These are phyloP conservation scores for Ogataea hybrid DNA, from an alignment of 1,139 yeast species.

Conservation along the genomic window DNA sequence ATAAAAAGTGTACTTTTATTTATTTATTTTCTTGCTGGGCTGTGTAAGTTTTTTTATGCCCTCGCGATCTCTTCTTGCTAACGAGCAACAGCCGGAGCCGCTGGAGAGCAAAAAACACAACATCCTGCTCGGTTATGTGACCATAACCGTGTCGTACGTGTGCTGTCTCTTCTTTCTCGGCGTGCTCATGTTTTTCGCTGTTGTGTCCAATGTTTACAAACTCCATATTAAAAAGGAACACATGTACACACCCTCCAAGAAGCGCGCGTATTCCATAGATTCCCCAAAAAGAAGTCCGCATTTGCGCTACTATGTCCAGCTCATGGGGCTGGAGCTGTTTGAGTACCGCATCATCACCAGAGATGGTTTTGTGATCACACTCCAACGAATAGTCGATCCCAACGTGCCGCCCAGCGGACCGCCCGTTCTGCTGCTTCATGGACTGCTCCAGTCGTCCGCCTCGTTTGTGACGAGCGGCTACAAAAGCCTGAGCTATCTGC, in stretches of 20 bases:
- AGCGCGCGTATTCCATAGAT: constrained; percentile 31
- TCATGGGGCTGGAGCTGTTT: constrained; percentile 58
- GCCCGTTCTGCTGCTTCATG: constrained; percentile 81
- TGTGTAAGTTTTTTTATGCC: constrained; percentile 5
- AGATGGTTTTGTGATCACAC: constrained; percentile 73
- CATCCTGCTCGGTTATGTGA: constrained; percentile 7
- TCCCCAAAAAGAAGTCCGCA: constrained; percentile 35
- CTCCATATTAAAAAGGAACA: constrained; percentile 19
- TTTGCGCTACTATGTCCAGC: constrained; percentile 62
- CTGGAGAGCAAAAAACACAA: constrained; percentile 10
- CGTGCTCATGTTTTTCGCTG: constrained; percentile 32
- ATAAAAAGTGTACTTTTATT: too few relatives aligned
- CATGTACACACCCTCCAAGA: constrained; percentile 7
- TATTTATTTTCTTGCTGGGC: background rate
- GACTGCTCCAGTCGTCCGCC: constrained; percentile 82
- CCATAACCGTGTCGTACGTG: constrained; percentile 18
- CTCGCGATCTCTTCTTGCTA: constrained; percentile 10
- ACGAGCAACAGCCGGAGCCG: constrained; percentile 10
- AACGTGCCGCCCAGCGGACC: constrained; percentile 35
- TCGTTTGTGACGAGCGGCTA: constrained; percentile 78
- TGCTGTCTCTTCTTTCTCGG: constrained; percentile 32
- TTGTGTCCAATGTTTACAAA: constrained; percentile 19
- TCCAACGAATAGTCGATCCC: constrained; percentile 63
- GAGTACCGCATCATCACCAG: constrained; percentile 61
- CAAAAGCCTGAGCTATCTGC: constrained; percentile 67